A percentile compares a stretch with the other conserved stretches of the same genome.
Evolutionary conservation across 208 protist species (phyloP).

Genomic region (Sergeia podlipaevii): DNA sequence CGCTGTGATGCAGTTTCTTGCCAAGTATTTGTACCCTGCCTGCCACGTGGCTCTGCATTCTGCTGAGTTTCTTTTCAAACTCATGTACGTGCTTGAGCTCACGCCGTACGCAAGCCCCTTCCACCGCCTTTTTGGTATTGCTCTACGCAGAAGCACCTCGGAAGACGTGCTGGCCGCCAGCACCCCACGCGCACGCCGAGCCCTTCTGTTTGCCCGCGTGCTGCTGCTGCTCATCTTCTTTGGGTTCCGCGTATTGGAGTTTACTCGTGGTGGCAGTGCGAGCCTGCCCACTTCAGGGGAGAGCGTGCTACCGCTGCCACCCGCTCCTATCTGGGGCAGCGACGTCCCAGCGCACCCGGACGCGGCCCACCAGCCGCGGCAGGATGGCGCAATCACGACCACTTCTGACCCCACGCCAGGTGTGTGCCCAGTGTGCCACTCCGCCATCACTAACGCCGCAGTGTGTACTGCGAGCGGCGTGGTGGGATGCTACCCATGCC

Average conservation of each 20-base stretch:
- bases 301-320: conserved; percentile 52
- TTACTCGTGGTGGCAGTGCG: conserved; percentile 15
- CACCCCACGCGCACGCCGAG: conserved; percentile 35
- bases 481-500: conserved; percentile 82
- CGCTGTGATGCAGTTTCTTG: conserved; percentile 31
- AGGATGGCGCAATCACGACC: too few species aligned
- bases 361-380: conserved; percentile 11
- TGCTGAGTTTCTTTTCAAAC: conserved; percentile 34
- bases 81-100: conserved; percentile 66
- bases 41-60: conserved; percentile 37
- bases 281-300: conserved; percentile 1
- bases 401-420: too few species aligned
- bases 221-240: conserved; percentile 60
- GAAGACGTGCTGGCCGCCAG: conserved; percentile 28
- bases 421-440: conserved; percentile 60
- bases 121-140: conserved; percentile 59
- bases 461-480: conserved; percentile 63
- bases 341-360: conserved; percentile 19
- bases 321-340: conserved; percentile 54
- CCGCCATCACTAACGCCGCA: conserved; percentile 54
- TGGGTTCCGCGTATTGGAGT: conserved; percentile 57
- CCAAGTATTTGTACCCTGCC: conserved; percentile 36
- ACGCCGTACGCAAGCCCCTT: conserved; percentile 55
- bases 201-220: conserved; percentile 49
- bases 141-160: conserved; percentile 33